Evolutionary conservation across 169 alveolate species (phyloP), one percentile per base, ranked within the genome.

Genomic region (Eimeria sp.): DNA sequence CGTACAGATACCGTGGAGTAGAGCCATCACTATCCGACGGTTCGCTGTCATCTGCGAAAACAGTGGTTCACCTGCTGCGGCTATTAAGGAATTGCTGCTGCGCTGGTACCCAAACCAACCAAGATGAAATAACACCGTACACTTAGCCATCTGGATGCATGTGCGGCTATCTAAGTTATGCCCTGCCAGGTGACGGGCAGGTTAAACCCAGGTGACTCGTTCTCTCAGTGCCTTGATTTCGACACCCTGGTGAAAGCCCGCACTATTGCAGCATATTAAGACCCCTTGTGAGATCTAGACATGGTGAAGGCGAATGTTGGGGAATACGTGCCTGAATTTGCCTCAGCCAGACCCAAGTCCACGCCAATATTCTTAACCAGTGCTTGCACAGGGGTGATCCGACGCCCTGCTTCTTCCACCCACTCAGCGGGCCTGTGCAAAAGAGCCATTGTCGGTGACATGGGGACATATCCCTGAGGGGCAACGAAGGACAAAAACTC

Each of bases 401-500:
- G 75, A 7, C 96, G 65, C 57, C 92, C 96, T 16, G 96, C 96
- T 27, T 92, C 87, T 34, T 72, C 96, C 40, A 92, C 96, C 96
- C 96, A 92, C 72, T 92, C 96, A 5, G 96, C 96, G 25, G 96
- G 96, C 61, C 34, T 76, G 67, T 76, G 92, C 75, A 92, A 25
- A 25, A 92, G 92, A 0, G 89, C 89, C 87, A 92, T 25, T 5
- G 96, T 84, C 34, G 96, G 96, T 5, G 96, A 92, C 96, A 92
- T 76, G 18, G 76, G 89, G 84, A 80, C 49, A 16, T 83, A 84
- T 27, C 80, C 86, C 86, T 90, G 95, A 65, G 20, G 72, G 30
- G 18, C 93, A 18, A 61, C 72, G 14, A 16, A 61, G 4, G 80
- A 61, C 45, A 63, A n/a, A 27, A 27, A 16, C 2, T 82, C 67